Percentiles rank a stretch among this genome's conserved stretches.
Evolutionary conservation across 2,329 filamentous ascomycete genomes (phyloP).

Genomic region (Bipolaris bicolor): DNA sequence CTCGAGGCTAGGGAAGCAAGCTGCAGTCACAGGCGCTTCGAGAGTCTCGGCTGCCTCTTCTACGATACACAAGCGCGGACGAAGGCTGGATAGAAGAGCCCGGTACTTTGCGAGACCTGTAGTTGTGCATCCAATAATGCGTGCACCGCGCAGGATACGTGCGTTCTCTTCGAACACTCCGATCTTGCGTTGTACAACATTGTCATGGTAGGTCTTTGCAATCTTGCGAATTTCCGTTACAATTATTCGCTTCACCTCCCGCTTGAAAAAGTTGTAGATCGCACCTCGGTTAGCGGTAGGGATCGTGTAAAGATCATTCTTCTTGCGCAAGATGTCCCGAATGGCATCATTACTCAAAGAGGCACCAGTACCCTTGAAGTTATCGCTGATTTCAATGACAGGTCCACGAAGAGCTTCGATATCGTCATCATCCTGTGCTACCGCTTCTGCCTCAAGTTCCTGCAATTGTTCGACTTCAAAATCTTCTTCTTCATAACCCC

Average conservation of each 20-base stretch:
- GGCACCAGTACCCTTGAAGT: constrained; percentile 43
- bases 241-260: constrained; percentile 58
- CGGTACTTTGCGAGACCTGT: constrained; percentile 84
- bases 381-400: constrained; percentile 47
- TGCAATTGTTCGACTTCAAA: constrained; percentile 66
- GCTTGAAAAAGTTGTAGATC: constrained; percentile 71
- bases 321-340: constrained; percentile 45
- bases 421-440: constrained; percentile 60
- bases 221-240: constrained; percentile 56
- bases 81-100: constrained; percentile 68
- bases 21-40: constrained; percentile 66
- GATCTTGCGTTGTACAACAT: constrained; percentile 61
- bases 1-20: constrained; percentile 66
- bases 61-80: constrained; percentile 72
- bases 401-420: constrained; percentile 49
- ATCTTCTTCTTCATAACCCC: constrained; percentile 65
- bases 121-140: constrained; percentile 72
- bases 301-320: constrained; percentile 67
- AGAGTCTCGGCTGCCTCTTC: constrained; percentile 82
- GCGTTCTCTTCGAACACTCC: constrained; percentile 65
- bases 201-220: constrained; percentile 57
- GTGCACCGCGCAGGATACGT: constrained; percentile 52
- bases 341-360: constrained; percentile 40
- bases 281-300: constrained; percentile 61
- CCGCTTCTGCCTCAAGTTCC: constrained; percentile 65